A percentile compares a stretch with the other conserved stretches of the same genome.
phyloP scores from a whole-genome alignment of 345 rosid species.

The Clausena lansium region DNA sequence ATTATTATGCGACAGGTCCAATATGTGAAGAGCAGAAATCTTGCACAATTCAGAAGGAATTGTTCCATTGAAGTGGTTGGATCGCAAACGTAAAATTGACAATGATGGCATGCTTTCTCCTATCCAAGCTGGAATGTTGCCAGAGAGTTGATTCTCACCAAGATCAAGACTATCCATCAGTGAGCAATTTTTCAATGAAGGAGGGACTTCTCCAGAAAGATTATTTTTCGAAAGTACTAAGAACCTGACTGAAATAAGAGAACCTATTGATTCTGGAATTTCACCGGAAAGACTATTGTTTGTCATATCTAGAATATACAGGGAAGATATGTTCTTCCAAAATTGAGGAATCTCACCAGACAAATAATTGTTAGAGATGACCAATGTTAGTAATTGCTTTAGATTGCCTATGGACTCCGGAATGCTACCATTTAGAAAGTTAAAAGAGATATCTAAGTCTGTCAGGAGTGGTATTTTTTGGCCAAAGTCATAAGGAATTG shows the following conservation, averaged over 20 bases:
- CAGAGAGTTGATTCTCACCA: constrained; percentile 13
- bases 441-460: constrained; percentile 15
- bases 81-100: not conserved
- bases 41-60: constrained; percentile 17
- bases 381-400: not conserved
- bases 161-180: constrained; percentile 3
- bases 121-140: constrained; percentile 21
- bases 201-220: constrained; percentile 23
- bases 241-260: not conserved
- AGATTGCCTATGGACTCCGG: constrained; percentile 21
- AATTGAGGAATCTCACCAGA: constrained; percentile 13
- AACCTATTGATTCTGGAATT: constrained; percentile 20
- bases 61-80: constrained; percentile 10
- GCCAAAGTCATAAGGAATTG: constrained; percentile 10
- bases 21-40: constrained; percentile 4
- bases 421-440: constrained; percentile 20
- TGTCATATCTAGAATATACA: constrained; percentile 6
- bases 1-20: constrained; percentile 15
- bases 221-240: constrained; percentile 7
- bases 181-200: not conserved
- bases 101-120: constrained; percentile 15
- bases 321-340: not conserved
- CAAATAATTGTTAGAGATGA: constrained; percentile 14
- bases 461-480: not conserved
- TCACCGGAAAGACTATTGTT: constrained; percentile 17